A percentile compares a stretch with the other conserved stretches of the same genome.
Evolutionary conservation across 2,329 filamentous ascomycete species (phyloP).

Genomic region (Ceratocystis cubensis): DNA sequence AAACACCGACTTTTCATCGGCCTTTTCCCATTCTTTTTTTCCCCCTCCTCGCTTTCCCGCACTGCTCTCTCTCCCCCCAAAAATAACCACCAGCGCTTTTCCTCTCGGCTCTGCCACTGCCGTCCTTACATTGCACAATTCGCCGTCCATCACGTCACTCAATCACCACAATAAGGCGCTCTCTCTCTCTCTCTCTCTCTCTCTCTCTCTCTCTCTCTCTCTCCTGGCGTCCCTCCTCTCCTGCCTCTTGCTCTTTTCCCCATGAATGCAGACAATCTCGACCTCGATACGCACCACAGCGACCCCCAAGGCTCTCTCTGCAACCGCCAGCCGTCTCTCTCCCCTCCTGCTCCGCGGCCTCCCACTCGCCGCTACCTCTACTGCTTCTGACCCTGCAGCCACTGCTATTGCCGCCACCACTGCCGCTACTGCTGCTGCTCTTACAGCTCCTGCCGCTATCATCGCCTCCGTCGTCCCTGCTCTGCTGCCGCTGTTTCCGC

Average conservation of each 20-base stretch:
- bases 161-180: background rate
- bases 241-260: background rate
- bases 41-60: background rate
- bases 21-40: slow-evolving; percentile 5
- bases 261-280: background rate
- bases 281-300: background rate
- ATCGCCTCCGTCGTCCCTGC: background rate
- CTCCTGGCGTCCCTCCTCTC: background rate
- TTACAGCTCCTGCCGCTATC: background rate
- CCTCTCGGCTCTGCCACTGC: background rate
- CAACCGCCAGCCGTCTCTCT: background rate
- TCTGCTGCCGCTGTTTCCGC: background rate
- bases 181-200: too few relatives aligned
- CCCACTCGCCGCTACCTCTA: background rate
- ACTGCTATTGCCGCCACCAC: background rate
- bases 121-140: background rate
- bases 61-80: background rate
- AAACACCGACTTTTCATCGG: background rate
- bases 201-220: too few relatives aligned
- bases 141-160: background rate
- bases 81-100: background rate
- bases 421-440: background rate
- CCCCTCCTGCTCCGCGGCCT: background rate
- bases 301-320: background rate
- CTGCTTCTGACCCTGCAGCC: background rate